Evolutionary conservation across 1,284 basidiomycete genomes (phyloP).

Genomic region (Termitomyces sp.): DNA sequence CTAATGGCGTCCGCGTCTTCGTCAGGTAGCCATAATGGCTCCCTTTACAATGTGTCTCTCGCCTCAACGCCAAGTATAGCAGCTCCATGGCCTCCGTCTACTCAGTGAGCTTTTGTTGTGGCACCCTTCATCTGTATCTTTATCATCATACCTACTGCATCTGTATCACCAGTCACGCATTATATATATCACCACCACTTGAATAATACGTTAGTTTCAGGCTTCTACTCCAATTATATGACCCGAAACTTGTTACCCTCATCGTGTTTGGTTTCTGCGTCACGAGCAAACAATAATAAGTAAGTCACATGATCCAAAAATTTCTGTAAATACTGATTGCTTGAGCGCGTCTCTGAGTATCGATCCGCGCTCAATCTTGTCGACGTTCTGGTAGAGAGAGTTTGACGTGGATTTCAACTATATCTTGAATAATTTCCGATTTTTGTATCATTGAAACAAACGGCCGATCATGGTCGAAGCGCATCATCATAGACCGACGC

Average conservation of each 20-base stretch:
- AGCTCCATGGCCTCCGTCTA: conserved; percentile 14
- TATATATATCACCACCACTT: conserved; percentile 6
- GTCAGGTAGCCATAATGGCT: conserved; percentile 33
- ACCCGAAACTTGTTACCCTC: too few species aligned
- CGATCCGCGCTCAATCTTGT: conserved; percentile 2
- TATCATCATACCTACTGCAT: conserved; percentile 14
- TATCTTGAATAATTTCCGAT: neutral
- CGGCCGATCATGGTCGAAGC: conserved; percentile 32
- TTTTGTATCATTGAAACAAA: neutral
- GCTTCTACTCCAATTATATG: too few species aligned
- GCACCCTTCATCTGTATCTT: conserved; percentile 7
- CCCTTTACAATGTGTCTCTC: conserved; percentile 29
- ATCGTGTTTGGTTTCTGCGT: conserved; percentile 1
- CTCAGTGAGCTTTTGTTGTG: conserved; percentile 10
- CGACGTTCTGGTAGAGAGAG: neutral
- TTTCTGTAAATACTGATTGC: conserved; percentile 12
- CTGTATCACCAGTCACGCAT: conserved; percentile 17
- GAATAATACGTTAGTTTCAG: too few species aligned
- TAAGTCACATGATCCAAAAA: conserved; percentile 15
- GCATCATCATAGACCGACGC: conserved; percentile 71
- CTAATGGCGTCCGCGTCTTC: conserved; percentile 24
- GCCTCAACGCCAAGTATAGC: conserved; percentile 25
- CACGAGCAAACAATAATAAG: neutral
- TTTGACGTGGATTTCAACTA: neutral
- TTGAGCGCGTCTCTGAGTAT: neutral